Percentiles rank a stretch among this genome's conserved stretches.
Conservation (phyloP, 129 eudicot genomes). For the Artemisia tridentata region DNA sequence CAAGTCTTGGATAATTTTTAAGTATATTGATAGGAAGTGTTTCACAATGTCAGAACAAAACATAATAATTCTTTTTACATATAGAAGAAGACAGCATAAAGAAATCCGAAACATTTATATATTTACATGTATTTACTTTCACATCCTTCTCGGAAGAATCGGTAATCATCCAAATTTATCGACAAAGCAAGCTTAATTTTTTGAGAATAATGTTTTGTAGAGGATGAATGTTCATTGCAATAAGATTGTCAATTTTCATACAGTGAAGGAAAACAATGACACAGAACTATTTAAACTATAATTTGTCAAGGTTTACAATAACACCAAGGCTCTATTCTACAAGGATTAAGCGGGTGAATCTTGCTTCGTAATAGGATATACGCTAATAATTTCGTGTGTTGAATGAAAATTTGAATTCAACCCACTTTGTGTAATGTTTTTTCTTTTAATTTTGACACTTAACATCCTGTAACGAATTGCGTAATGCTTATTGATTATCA, state of each 20-base stretch:
- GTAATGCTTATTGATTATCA: slow-evolving; percentile 19
- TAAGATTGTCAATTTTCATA: background rate
- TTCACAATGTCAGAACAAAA: slow-evolving; percentile 4
- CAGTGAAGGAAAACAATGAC: background rate
- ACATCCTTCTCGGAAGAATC: background rate
- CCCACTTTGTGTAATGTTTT: background rate
- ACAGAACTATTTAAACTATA: background rate
- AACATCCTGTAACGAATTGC: slow-evolving; percentile 1
- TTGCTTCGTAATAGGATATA: background rate
- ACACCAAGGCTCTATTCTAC: background rate
- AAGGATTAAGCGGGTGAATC: background rate
- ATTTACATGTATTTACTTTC: background rate
- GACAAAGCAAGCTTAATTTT: too few species aligned
- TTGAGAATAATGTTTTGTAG: background rate
- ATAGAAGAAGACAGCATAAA: slow-evolving; percentile 16
- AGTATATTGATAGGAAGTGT: slow-evolving; percentile 8
- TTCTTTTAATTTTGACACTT: background rate
- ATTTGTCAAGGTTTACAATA: background rate
- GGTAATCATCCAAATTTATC: background rate
- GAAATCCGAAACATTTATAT: background rate
- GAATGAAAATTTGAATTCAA: background rate
- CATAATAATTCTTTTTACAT: background rate
- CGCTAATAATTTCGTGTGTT: background rate
- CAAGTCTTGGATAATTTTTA: background rate
- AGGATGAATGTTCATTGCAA: slow-evolving; percentile 12